phyloP scores from a whole-genome alignment of 768 basidiomycete genomes.

The Suillus placidus region DNA sequence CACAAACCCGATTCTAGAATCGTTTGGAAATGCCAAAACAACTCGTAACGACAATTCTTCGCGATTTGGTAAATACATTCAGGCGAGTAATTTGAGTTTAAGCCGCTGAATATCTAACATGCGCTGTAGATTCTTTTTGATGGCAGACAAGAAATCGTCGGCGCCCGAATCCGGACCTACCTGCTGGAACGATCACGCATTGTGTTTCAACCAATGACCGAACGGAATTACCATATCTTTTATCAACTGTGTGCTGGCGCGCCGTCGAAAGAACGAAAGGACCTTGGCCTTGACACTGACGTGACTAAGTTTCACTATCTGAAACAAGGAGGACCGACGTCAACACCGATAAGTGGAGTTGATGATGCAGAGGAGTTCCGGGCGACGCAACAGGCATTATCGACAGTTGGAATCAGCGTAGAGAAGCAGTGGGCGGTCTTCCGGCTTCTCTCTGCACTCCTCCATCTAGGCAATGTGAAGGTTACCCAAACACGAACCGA shows the following conservation, averaged over 20 bases:
- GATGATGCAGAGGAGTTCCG: slow-evolving; percentile 97
- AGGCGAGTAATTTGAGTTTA: slow-evolving; percentile 54
- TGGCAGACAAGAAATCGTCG: slow-evolving; percentile 93
- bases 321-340: slow-evolving; percentile 88
- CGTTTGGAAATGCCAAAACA: slow-evolving; percentile 99
- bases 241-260: slow-evolving; percentile 98
- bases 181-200: slow-evolving; percentile 96
- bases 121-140: slow-evolving; percentile 90
- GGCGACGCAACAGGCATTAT: slow-evolving; percentile 90
- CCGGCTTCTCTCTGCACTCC: slow-evolving; percentile 85
- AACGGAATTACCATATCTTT: slow-evolving; percentile 99
- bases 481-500: slow-evolving; percentile 81
- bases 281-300: slow-evolving; percentile 86
- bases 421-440: slow-evolving; percentile 99
- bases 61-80: slow-evolving; percentile 99
- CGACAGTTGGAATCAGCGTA: slow-evolving; percentile 95
- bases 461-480: slow-evolving; percentile 98
- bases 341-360: slow-evolving; percentile 87
- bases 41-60: slow-evolving; percentile 99
- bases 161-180: slow-evolving; percentile 98
- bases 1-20: slow-evolving; percentile 99
- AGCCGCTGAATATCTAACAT: slow-evolving; percentile 13
- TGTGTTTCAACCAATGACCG: slow-evolving; percentile 95
- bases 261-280: slow-evolving; percentile 92
- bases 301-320: slow-evolving; percentile 88